These are phyloP conservation scores for Pseudogymnoascus pannorum DNA, from an alignment of 2,329 filamentous ascomycete genomes.

Conservation along the genomic window DNA sequence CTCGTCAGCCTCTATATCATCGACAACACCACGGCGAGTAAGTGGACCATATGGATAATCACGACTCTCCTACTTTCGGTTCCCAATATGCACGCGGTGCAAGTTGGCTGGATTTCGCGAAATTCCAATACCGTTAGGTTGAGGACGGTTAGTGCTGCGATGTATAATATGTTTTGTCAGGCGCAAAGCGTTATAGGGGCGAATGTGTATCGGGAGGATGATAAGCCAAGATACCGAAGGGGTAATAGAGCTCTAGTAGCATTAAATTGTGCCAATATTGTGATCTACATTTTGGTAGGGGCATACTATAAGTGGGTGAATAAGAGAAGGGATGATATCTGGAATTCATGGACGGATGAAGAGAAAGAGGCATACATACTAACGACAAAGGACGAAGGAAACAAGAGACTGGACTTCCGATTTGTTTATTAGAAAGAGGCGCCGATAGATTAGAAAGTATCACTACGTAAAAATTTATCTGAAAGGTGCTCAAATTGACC, in stretches of 20 bases:
- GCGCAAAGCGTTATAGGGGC: slow-evolving; percentile 32
- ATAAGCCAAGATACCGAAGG: slow-evolving; percentile 43
- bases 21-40: background rate
- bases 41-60: slow-evolving; percentile 33
- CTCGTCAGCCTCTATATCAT: slow-evolving; percentile 40
- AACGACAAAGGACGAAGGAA: slow-evolving; percentile 35
- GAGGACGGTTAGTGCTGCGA: slow-evolving; percentile 52
- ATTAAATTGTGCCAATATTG: slow-evolving; percentile 40
- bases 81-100: slow-evolving; percentile 40
- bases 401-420: slow-evolving; percentile 32
- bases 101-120: slow-evolving; percentile 42
- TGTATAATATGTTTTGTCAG: slow-evolving; percentile 53
- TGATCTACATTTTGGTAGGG: slow-evolving; percentile 38
- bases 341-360: slow-evolving; percentile 38
- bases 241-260: slow-evolving; percentile 50
- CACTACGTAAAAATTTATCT: too few relatives aligned
- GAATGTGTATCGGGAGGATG: slow-evolving; percentile 37
- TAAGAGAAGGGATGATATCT: slow-evolving; percentile 32
- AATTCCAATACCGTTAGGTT: slow-evolving; percentile 57
- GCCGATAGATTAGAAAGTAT: background rate
- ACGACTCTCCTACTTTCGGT: slow-evolving; percentile 36
- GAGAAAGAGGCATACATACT: slow-evolving; percentile 40
- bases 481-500: background rate
- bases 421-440: slow-evolving; percentile 22
- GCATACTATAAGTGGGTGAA: slow-evolving; percentile 41